phyloP scores from a whole-genome alignment of 1,284 basidiomycete genomes.

The Omphalotus olearius region DNA sequence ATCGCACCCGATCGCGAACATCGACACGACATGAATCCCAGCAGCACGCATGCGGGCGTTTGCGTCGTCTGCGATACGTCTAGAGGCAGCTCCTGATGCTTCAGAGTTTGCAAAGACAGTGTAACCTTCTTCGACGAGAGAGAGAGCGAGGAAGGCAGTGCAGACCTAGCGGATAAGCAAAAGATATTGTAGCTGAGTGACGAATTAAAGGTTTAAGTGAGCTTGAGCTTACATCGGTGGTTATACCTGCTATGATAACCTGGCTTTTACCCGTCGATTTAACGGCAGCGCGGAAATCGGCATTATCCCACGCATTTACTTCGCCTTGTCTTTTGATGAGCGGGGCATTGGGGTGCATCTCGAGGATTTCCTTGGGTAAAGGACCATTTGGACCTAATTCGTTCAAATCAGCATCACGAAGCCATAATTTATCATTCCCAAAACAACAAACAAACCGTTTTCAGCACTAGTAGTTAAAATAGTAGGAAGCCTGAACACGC shows the following conservation, averaged over 20 bases:
- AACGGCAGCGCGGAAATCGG: constrained; percentile 42
- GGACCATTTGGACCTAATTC: constrained; percentile 41
- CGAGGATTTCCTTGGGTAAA: constrained; percentile 36
- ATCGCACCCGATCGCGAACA: constrained; percentile 37
- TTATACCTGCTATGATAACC: constrained; percentile 42
- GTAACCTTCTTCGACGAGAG: constrained; percentile 38
- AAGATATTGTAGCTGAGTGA: neutral
- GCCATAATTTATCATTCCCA: neutral
- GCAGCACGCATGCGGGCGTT: constrained; percentile 43
- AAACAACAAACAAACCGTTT: constrained; percentile 24
- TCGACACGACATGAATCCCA: constrained; percentile 38
- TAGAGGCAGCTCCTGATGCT: constrained; percentile 37
- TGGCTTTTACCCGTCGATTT: constrained; percentile 44
- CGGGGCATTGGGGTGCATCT: constrained; percentile 39
- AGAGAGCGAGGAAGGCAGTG: constrained; percentile 42
- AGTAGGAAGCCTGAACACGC: constrained; percentile 39
- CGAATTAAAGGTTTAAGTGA: neutral
- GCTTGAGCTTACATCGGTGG: constrained; percentile 35
- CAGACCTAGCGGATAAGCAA: constrained; percentile 30
- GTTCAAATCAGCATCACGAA: neutral
- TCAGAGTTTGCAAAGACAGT: constrained; percentile 43
- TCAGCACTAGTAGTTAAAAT: constrained; percentile 42
- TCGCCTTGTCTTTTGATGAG: constrained; percentile 43
- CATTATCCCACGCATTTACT: constrained; percentile 47
- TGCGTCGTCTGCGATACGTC: constrained; percentile 35